Conservation (phyloP, 73 alveolate species). For the Diophrys sp. region DNA sequence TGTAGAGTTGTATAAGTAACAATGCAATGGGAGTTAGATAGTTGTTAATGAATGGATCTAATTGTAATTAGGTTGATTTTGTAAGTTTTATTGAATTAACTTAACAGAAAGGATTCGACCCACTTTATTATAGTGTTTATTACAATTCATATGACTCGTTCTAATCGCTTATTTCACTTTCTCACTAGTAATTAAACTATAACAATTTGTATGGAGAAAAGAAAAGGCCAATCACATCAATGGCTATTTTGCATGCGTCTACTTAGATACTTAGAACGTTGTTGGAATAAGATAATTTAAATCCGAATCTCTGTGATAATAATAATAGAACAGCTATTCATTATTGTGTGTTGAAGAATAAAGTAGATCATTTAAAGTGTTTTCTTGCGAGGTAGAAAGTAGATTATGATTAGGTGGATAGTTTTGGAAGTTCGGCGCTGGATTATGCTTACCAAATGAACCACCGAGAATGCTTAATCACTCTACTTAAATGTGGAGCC, state of each 20-base stretch:
- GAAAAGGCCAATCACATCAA: neutral
- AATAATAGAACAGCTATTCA: neutral
- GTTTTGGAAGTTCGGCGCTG: neutral
- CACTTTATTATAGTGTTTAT: conserved; percentile 5
- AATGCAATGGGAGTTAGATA: conserved; percentile 1
- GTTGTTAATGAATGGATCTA: conserved; percentile 1
- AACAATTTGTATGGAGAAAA: conserved; percentile 5
- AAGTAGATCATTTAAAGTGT: neutral
- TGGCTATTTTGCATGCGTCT: neutral
- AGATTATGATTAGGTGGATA: neutral
- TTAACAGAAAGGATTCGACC: neutral
- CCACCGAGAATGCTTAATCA: neutral
- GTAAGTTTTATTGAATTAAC: neutral
- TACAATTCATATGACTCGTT: neutral
- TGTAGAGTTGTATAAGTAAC: conserved; percentile 8
- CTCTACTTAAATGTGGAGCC: conserved; percentile 1
- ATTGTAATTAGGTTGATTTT: conserved; percentile 1
- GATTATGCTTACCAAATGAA: conserved; percentile 4
- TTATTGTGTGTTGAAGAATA: neutral
- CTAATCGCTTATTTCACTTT: neutral
- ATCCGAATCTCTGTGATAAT: neutral
- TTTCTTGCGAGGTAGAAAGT: neutral
- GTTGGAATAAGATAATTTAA: neutral
- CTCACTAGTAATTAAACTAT: neutral
- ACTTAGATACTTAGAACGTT: neutral